phyloP scores from a whole-genome alignment of 768 basidiomycete species.

The Leucocoprinus leucothites region DNA sequence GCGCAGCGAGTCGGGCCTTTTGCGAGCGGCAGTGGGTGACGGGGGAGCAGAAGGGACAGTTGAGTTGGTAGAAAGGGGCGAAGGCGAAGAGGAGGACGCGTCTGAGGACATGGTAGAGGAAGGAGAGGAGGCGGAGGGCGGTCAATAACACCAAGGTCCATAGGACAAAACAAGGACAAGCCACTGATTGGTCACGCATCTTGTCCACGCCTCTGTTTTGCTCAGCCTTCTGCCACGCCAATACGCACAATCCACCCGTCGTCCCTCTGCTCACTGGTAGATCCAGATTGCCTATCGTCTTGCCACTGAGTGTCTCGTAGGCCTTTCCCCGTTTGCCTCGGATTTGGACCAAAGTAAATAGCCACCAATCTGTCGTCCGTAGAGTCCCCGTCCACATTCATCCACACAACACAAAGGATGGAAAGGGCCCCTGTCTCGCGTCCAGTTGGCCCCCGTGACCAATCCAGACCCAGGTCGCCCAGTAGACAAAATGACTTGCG shows the following conservation, averaged over 20 bases:
- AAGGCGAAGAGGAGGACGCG: slow-evolving; percentile 4
- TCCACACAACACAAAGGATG: slow-evolving; percentile 16
- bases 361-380: slow-evolving; percentile 15
- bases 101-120: neutral
- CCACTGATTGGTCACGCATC: neutral
- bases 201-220: neutral
- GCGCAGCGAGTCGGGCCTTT: slow-evolving; percentile 33
- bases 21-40: slow-evolving; percentile 24
- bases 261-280: too few species aligned
- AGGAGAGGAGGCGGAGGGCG: neutral
- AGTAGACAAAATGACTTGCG: neutral
- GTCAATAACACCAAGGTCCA: neutral
- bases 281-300: neutral
- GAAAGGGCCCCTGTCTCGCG: slow-evolving; percentile 28
- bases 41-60: slow-evolving; percentile 8
- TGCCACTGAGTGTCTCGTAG: neutral
- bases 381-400: slow-evolving; percentile 26
- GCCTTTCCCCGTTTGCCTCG: slow-evolving; percentile 24
- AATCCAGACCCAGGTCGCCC: slow-evolving; percentile 21
- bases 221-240: neutral
- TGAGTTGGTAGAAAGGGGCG: neutral
- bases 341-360: slow-evolving; percentile 23
- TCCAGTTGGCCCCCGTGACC: slow-evolving; percentile 54
- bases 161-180: neutral
- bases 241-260: too few species aligned